Base-by-base conservation (phyloP, 2,329 filamentous ascomycete genomes). In the Nannizziopsis barbatae region DNA sequence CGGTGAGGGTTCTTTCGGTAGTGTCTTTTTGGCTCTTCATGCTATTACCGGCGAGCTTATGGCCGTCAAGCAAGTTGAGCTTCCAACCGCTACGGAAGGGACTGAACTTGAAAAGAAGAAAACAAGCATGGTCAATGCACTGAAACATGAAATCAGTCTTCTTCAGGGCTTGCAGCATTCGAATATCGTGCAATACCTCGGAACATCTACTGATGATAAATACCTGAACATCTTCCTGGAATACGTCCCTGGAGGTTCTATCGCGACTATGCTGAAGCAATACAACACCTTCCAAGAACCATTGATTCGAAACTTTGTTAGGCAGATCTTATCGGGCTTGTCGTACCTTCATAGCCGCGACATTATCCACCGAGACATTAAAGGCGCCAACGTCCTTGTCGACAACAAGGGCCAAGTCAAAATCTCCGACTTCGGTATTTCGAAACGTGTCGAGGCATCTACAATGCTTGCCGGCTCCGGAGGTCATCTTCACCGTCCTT, bases 191-290 rank as follows among this genome's bases (percentile, higher is more conserved):
- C 92, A 95, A 64, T 98, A 98, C 63, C 80, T 98, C 6, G 92
- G 92, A 52, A 95, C 89, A 57, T 90, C 89, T 60, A 90, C 87
- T 7, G 92, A 94, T 53, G 80, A 86, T 14, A 83, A 89, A 48
- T 83, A 90, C 64, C 80, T 98, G 60, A 98, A 98, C 71, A 98
- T 98, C 84, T 98, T 98, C 80, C 81, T 98, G 62, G 92, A 98
- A 68, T 98, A 98, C 65, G 92, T 98, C 30, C 86, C 92, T 12
- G 92, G 92, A 67, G 92, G 92, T 40, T 96, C 90, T 10, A 93
- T 98, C 20, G 92, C 94, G 56, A 94, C 87, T 8, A 96, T 98
- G 89, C 82, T 98, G 56, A 92, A 95, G 71, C 95, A 93, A 57
- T 98, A 98, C 65, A 93, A 93, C 52, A 90, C 90, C 6, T 79